Base-by-base conservation (phyloP, 495 filamentous ascomycete species). In the Hypoxylon trugodes region DNA sequence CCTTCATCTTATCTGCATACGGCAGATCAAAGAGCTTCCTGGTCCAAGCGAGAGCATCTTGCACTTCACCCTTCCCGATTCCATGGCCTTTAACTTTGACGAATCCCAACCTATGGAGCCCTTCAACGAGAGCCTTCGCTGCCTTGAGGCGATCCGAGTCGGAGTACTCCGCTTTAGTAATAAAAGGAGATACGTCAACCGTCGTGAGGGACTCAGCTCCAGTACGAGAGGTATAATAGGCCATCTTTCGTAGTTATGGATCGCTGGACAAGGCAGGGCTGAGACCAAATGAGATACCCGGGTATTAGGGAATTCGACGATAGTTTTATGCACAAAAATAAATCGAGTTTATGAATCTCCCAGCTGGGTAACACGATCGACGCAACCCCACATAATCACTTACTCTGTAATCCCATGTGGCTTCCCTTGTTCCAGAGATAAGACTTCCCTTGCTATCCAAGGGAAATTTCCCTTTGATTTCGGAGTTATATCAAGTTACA, bases 31-130 rank as follows among this genome's bases (percentile, higher is more conserved):
- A 72, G 15, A 74, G 56, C 28, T 57, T 67, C 53, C 70, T 80
- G 4, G 78, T 75, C 81, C 79, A 85, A 9, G 68, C 62, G 49
- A 89, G 82, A 0, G 82, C 81, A 41, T 82, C 77, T 12, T 76
- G 72, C 7, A 87, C 62, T 7, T 78, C 66, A 2, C 72, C 9
- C 3, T 77, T 75, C 8, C 70, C 45, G 4, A 87, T 57, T 1
- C 80, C 77, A 67, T 87, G 83, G 61, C 84, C 84, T 50, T 76
- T 68, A 52, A 88, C 80, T 43, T 81, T 83, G 7, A 80, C 79
- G 57, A 88, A 86, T 19, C 84, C 84, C 12, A 83, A 77, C 19
- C 72, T 73, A 46, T 78, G 78, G 56, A 81, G 85, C 16, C 83
- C 81, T 25, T 76, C 63, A 16, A 81, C 77, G 10, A 86, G 76